Conservation (phyloP, 176 grass and related monocot genomes). For the Urochloa ruziziensis region DNA sequence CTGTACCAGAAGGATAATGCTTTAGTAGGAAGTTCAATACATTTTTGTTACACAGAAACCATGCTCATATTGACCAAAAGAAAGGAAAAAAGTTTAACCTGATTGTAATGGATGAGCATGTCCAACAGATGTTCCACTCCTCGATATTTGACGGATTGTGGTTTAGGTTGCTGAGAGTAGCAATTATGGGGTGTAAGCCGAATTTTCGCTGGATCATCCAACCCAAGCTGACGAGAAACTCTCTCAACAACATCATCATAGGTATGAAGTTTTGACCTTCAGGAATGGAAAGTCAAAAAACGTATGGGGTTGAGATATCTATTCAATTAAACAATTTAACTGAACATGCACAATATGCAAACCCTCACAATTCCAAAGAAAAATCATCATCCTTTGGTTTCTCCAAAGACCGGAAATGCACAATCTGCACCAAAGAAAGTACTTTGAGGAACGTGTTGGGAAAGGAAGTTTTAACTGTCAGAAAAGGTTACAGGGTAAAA, state of each 20-base stretch:
- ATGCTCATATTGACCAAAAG: slow-evolving; percentile 17
- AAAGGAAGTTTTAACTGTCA: neutral
- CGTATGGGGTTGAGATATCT: slow-evolving; percentile 15
- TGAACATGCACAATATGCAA: neutral
- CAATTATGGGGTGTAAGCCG: slow-evolving; percentile 92
- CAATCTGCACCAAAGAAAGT: slow-evolving; percentile 54
- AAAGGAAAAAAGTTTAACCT: slow-evolving; percentile 43
- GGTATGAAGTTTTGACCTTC: slow-evolving; percentile 83
- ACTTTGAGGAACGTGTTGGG: neutral
- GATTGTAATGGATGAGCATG: slow-evolving; percentile 94
- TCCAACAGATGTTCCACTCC: slow-evolving; percentile 83
- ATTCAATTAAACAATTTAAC: slow-evolving; percentile 27
- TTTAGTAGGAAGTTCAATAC: slow-evolving; percentile 7
- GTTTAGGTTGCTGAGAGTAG: slow-evolving; percentile 98
- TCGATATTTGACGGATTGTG: slow-evolving; percentile 78
- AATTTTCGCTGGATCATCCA: slow-evolving; percentile 91
- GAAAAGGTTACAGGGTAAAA: slow-evolving; percentile 6
- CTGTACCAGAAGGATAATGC: slow-evolving; percentile 35
- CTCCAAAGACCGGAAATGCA: slow-evolving; percentile 77
- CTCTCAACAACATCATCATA: slow-evolving; percentile 93
- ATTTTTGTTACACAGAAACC: slow-evolving; percentile 16
- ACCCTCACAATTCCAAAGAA: slow-evolving; percentile 75
- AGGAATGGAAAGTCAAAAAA: slow-evolving; percentile 17
- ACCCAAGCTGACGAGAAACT: slow-evolving; percentile 61
- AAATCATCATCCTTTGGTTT: slow-evolving; percentile 94